Evolutionary conservation across 2,329 filamentous ascomycete species (phyloP), one percentile per base, ranked within the genome.

Genomic region (Tolypocladium guangdongense): DNA sequence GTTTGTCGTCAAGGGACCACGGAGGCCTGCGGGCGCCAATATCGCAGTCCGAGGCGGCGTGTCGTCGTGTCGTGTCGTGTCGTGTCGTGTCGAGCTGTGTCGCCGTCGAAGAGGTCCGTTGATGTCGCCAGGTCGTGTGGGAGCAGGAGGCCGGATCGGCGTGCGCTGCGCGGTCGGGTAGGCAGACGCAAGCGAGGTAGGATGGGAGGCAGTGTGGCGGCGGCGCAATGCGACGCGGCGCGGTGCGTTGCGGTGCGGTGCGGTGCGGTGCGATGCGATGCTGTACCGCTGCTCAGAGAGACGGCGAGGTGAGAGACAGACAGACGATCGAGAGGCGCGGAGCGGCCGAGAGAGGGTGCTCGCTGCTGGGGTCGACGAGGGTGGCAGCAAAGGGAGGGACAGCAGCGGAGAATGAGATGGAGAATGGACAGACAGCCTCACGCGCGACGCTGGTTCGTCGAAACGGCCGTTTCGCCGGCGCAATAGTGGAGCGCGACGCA

Each of bases 381-480:
- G 59, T 57, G 55, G 54, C 59, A 55, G 43, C 35, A 54, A 61
- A 56, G 60, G 57, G 56, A 58, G 56, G 54, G 58, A 55, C 57
- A 57, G 61, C 59, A 59, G 43, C 43, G 58, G 52, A 51, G 55
- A 57, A 49, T 53, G 56, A 56, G 58, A 56, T 54, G 49, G 54
- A 59, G 55, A 50, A 49, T 33, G 38, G 51, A 50, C 33, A 48
- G 47, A 6, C 36, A 18, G 36, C 18, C 50, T 49, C 47, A 51
- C 32, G 20, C 50, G 48, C 32, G 36, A 54, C 58, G 59, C 63
- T 69, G 69, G 67, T 68, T 68, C 66, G 67, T 66, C 68, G 63
- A 68, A 65, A 70, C 77, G 77, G 77, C 76, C 74, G 66, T 77
- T 75, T 79, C 67, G 70, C 76, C 77, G 77, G 77, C 75, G 68